Conservation (phyloP, 441 rosid genomes). For the Gossypium aridum region DNA sequence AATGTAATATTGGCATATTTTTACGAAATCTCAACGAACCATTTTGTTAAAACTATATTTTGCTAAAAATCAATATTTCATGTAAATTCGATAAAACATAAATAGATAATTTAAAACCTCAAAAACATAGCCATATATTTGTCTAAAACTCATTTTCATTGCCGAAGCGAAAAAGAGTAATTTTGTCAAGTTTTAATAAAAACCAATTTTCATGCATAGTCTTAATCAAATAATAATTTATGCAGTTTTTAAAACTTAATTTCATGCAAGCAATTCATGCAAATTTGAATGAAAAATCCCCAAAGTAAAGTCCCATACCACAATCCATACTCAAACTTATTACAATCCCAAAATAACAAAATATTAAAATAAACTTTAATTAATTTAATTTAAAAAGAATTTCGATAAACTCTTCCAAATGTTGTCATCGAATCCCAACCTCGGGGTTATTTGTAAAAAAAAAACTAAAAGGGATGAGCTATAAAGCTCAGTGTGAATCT, state of each 20-base stretch:
- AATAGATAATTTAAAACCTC: not conserved
- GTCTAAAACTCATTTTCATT: not conserved
- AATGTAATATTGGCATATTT: too few relatives aligned
- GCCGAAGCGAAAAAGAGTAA: too few relatives aligned
- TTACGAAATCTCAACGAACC: too few relatives aligned
- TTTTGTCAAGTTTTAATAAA: not conserved
- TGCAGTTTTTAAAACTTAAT: not conserved
- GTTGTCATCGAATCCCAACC: not conserved
- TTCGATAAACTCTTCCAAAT: not conserved
- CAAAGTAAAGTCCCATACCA: not conserved
- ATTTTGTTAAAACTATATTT: too few relatives aligned
- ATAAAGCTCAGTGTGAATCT: not conserved
- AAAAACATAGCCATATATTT: not conserved
- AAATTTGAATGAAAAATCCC: not conserved
- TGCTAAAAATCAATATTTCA: too few relatives aligned
- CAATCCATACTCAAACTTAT: not conserved
- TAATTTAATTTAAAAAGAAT: too few relatives aligned
- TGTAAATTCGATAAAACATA: not conserved
- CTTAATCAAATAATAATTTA: not conserved
- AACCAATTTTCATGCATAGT: not conserved
- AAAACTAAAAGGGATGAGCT: not conserved
- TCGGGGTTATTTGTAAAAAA: not conserved
- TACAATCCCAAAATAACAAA: not conserved
- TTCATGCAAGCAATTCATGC: not conserved
- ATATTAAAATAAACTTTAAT: too few relatives aligned